Percentiles rank a stretch among this genome's conserved stretches.
phyloP scores from a whole-genome alignment of 208 protist genomes.

The Phytomonas serpens region DNA sequence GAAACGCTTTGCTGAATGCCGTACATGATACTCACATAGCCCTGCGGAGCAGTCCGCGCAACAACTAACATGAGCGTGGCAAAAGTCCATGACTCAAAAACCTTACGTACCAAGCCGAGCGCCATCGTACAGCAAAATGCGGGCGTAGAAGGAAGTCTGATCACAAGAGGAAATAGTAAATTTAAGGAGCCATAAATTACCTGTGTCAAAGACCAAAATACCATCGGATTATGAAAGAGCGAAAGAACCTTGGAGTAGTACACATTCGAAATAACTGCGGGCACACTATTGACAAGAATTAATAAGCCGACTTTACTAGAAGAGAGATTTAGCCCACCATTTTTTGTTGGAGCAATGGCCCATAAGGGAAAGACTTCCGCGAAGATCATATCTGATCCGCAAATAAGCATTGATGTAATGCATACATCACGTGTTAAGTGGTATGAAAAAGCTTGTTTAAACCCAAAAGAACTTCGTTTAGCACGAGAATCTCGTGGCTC shows the following conservation, averaged over 20 bases:
- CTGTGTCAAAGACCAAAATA: slow-evolving; percentile 36
- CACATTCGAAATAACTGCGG: slow-evolving; percentile 44
- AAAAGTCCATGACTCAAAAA: slow-evolving; percentile 49
- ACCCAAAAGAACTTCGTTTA: slow-evolving; percentile 39
- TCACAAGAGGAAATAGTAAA: slow-evolving; percentile 16
- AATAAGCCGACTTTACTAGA: slow-evolving; percentile 27
- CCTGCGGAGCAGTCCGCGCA: slow-evolving; percentile 43
- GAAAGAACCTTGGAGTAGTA: slow-evolving; percentile 25
- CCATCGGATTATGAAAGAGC: slow-evolving; percentile 20
- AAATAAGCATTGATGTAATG: slow-evolving; percentile 64
- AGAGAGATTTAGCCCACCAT: slow-evolving; percentile 30
- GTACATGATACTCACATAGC: slow-evolving; percentile 60
- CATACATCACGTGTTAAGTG: slow-evolving; percentile 36
- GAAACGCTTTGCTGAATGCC: slow-evolving; percentile 63
- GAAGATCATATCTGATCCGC: slow-evolving; percentile 48
- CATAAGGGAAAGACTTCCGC: slow-evolving; percentile 56
- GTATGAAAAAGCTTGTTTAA: slow-evolving; percentile 36
- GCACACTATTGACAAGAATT: slow-evolving; percentile 35
- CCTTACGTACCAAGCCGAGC: slow-evolving; percentile 38
- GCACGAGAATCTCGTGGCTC: background rate
- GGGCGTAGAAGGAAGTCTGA: slow-evolving; percentile 17
- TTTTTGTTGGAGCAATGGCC: slow-evolving; percentile 18
- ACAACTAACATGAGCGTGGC: slow-evolving; percentile 51
- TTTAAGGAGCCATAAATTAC: slow-evolving; percentile 14
- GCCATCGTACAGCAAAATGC: slow-evolving; percentile 38